A percentile compares a stretch with the other conserved stretches of the same genome.
These are phyloP conservation scores for Shiraia bambusicola DNA, from an alignment of 2,329 filamentous ascomycete genomes.

Conservation along the genomic window DNA sequence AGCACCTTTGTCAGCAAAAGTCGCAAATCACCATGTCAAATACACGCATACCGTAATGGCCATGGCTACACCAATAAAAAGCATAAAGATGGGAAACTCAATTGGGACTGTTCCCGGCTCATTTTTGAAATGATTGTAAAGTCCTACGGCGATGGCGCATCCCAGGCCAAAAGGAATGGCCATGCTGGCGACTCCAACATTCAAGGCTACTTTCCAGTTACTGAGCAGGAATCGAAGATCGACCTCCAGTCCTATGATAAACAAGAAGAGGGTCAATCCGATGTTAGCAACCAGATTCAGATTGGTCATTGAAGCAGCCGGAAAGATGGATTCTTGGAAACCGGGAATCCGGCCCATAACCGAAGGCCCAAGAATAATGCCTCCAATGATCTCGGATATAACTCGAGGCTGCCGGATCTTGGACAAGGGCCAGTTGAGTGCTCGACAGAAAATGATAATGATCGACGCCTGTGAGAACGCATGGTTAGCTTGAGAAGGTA, in stretches of 20 bases:
- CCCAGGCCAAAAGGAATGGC: conserved; percentile 79
- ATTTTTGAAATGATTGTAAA: conserved; percentile 71
- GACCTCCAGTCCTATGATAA: conserved; percentile 84
- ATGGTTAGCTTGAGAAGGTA: conserved; percentile 1
- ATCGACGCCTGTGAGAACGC: conserved; percentile 60
- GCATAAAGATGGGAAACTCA: conserved; percentile 62
- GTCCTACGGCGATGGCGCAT: conserved; percentile 74
- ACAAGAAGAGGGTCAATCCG: conserved; percentile 80
- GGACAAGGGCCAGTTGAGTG: conserved; percentile 75
- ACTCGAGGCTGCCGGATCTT: conserved; percentile 78
- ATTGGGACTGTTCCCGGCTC: conserved; percentile 60
- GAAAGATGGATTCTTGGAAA: conserved; percentile 77
- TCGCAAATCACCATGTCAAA: too few species aligned
- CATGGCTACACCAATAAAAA: conserved; percentile 91
- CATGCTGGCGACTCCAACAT: conserved; percentile 79
- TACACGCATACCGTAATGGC: conserved; percentile 71
- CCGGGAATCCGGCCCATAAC: conserved; percentile 84
- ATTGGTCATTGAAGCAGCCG: conserved; percentile 70
- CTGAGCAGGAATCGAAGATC: conserved; percentile 74
- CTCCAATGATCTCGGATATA: conserved; percentile 83
- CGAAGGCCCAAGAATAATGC: conserved; percentile 81
- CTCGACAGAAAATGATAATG: conserved; percentile 72
- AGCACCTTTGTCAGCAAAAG: conserved; percentile 11
- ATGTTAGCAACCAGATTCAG: conserved; percentile 79
- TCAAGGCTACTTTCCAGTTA: conserved; percentile 79